Base-by-base conservation (phyloP, 2,329 filamentous ascomycete genomes). In the Thyridium curvatum region DNA sequence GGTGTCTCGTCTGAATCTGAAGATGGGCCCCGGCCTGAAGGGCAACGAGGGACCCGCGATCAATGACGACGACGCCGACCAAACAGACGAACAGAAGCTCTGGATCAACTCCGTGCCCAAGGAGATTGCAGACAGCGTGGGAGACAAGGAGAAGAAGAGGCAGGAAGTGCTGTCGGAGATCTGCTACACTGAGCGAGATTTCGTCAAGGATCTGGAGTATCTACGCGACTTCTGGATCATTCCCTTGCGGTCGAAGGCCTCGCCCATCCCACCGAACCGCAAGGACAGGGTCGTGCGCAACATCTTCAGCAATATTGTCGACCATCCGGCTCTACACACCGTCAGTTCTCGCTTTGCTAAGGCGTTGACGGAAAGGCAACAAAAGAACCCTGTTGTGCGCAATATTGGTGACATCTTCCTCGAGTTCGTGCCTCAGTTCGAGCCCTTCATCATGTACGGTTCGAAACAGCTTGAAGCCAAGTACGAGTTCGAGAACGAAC, bases 101-200 rank as follows among this genome's bases (percentile, higher is more conserved):
- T 98, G 93, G 93, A 98, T 98, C 63, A 97, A 97, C 60, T 95
- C 90, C 12, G 93, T 98, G 29, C 87, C 90, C 1, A 93, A 95
- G 60, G 93, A 97, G 59, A 72, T 98, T 41, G 89, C 90, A 1
- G 90, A 97, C 51, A 86, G 83, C 55, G 83, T 96, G 21, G 82
- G 81, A 36, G 93, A 98, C 50, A 79, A 78, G 49, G 93, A 98
- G 62, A 94, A 95, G 79, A 97, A 97, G 69, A 80, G 93, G 33
- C 93, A 98, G 59, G 93, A 98, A 58, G 86, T 98, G 51, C 96
- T 98, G 43, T 96, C 91, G 6, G 93, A 98, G 60, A 82, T 97
- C 45, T 96, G 94, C 80, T 98, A 98, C 65, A 98, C 93, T 0
- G 93, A 98, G 61, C 80, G 93, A 51, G 93, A 98, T 65, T 98